Conservation (phyloP, 129 eudicot species). For the Logfia minima region DNA sequence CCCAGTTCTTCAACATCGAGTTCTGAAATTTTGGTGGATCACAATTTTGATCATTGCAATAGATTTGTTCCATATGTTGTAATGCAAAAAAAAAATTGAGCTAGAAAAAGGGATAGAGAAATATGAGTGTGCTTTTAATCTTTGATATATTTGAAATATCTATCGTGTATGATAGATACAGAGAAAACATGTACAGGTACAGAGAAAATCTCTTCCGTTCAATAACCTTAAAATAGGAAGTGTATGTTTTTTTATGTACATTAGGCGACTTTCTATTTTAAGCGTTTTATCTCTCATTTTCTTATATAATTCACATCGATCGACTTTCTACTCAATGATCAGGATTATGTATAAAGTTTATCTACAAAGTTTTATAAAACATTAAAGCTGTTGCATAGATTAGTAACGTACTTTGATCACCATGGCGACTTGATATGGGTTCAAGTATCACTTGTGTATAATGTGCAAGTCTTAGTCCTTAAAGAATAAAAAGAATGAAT, state of each 20-base stretch:
- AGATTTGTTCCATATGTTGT: not conserved
- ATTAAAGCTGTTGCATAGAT: no score
- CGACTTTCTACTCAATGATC: not conserved
- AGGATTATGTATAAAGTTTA: not conserved
- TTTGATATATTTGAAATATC: no score
- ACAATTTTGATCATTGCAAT: not conserved
- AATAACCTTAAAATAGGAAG: not conserved
- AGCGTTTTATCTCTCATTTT: no score
- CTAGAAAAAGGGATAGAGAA: not conserved
- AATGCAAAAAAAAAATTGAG: not conserved
- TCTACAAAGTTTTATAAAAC: not conserved
- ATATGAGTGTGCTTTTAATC: not conserved
- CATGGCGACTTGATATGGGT: no score
- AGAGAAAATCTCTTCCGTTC: no score
- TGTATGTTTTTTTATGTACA: not conserved
- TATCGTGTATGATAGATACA: not conserved
- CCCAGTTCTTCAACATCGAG: not conserved
- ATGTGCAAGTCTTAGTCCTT: no score
- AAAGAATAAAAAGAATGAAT: no score
- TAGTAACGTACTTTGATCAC: no score
- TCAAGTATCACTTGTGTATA: no score
- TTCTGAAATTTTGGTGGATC: not conserved
- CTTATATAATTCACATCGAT: no score
- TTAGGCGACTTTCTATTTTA: not conserved
- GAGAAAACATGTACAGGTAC: no score